These are phyloP conservation scores for Perkinsus chesapeaki DNA, from an alignment of 169 alveolate genomes.

Conservation along the genomic window DNA sequence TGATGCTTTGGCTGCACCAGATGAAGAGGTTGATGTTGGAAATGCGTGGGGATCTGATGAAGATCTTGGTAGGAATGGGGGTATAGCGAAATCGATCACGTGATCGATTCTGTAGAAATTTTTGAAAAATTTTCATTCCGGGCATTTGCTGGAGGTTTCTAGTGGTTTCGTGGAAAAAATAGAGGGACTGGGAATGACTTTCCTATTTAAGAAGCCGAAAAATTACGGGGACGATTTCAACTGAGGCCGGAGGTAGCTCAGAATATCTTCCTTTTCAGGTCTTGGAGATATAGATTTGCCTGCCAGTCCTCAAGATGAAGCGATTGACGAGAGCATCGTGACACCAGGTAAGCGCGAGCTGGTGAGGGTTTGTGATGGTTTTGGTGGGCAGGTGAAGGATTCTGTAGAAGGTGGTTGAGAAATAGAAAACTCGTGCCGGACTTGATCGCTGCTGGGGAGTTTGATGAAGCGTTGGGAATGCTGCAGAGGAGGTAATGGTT, in stretches of 20 bases:
- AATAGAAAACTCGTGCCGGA: neutral
- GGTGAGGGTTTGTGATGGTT: neutral
- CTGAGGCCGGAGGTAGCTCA: no score
- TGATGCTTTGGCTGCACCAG: neutral
- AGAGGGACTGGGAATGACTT: no score
- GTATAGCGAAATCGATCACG: neutral
- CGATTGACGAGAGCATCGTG: neutral
- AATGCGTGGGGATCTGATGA: neutral
- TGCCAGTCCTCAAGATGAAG: neutral
- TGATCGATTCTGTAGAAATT: neutral
- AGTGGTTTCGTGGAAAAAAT: no score
- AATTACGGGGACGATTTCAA: no score
- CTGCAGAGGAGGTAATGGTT: conserved; percentile 17
- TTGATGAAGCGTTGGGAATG: conserved; percentile 21
- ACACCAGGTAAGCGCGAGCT: neutral
- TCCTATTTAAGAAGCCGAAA: no score
- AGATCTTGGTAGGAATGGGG: neutral
- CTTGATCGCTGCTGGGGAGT: conserved; percentile 22
- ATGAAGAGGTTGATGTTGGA: neutral
- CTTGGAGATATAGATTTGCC: neutral
- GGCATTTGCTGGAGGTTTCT: no score
- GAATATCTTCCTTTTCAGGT: no score
- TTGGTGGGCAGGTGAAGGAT: neutral
- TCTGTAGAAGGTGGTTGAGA: neutral
- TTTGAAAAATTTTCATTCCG: no score